phyloP scores from a whole-genome alignment of 2,329 filamentous ascomycete genomes.

The Verticillium nonalfalfae region DNA sequence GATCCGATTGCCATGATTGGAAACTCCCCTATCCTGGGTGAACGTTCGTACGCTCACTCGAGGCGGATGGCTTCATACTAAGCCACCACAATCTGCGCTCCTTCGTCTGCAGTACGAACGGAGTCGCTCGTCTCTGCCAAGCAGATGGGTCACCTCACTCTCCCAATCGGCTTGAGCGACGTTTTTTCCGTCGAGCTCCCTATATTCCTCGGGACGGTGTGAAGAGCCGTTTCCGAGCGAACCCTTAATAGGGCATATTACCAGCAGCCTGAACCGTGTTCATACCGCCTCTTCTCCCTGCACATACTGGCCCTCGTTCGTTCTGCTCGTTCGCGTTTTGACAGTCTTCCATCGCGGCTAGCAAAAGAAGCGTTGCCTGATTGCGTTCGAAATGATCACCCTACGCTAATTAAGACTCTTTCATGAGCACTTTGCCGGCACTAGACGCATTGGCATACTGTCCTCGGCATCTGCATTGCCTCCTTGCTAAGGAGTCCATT shows the following conservation, averaged over 20 bases:
- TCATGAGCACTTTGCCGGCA: conserved; percentile 11
- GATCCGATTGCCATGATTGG: conserved; percentile 36
- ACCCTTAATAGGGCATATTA: conserved; percentile 10
- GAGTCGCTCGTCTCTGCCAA: not conserved
- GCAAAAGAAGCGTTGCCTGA: not conserved
- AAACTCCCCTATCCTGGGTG: conserved; percentile 36
- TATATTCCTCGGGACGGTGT: not conserved
- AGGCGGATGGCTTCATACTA: conserved; percentile 62
- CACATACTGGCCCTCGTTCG: conserved; percentile 5
- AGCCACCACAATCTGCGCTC: conserved; percentile 13
- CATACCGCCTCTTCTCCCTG: conserved; percentile 10
- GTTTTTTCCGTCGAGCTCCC: not conserved
- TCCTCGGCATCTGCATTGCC: conserved; percentile 13
- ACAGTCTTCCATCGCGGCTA: conserved; percentile 3
- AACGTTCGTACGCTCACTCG: conserved; percentile 38
- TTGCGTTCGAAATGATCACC: conserved; percentile 8
- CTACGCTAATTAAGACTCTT: conserved; percentile 10
- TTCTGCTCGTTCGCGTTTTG: conserved; percentile 10
- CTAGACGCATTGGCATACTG: conserved; percentile 21
- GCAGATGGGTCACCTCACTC: not conserved
- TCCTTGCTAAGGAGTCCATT: conserved; percentile 15
- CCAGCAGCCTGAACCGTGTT: conserved; percentile 12
- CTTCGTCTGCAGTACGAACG: not conserved
- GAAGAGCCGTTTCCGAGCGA: not conserved
- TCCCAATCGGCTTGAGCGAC: not conserved